phyloP scores from a whole-genome alignment of 106 monocot genomes.

The Apostasia shenzhenica region DNA sequence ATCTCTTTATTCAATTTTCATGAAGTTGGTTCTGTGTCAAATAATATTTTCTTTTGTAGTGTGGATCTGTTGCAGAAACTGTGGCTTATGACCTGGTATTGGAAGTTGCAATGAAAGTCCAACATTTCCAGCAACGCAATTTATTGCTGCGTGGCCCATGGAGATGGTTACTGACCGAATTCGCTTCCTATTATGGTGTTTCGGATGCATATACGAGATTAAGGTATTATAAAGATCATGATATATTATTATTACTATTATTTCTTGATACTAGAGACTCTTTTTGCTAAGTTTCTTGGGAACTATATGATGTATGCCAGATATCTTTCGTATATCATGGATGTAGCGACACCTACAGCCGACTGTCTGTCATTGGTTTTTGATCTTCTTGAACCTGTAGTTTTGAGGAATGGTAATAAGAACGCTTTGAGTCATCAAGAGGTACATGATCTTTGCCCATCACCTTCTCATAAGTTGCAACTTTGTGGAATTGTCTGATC shows the following conservation, averaged over 20 bases:
- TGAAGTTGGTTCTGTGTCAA: not conserved
- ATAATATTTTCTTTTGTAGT: slow-evolving; percentile 37
- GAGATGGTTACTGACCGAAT: slow-evolving; percentile 93
- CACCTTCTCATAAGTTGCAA: not conserved
- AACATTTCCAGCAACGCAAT: slow-evolving; percentile 77
- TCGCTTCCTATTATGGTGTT: slow-evolving; percentile 96
- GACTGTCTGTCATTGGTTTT: slow-evolving; percentile 81
- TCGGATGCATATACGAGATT: slow-evolving; percentile 89
- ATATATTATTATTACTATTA: not conserved
- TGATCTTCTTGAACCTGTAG: slow-evolving; percentile 71
- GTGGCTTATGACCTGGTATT: slow-evolving; percentile 90
- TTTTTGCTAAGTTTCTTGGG: not conserved
- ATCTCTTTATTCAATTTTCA: not conserved
- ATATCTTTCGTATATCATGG: slow-evolving; percentile 97
- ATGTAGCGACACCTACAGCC: slow-evolving; percentile 93
- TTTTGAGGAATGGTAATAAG: slow-evolving; percentile 59
- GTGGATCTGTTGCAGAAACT: slow-evolving; percentile 95
- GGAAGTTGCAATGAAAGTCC: slow-evolving; percentile 95
- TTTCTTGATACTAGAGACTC: not conserved
- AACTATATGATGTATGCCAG: slow-evolving; percentile 16
- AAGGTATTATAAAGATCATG: slow-evolving; percentile 33
- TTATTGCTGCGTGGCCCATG: slow-evolving; percentile 85
- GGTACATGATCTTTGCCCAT: slow-evolving; percentile 28
- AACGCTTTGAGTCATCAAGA: slow-evolving; percentile 90
- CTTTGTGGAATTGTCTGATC: not conserved